Conservation (phyloP, 805 yeast genomes). For the Candida pini region DNA sequence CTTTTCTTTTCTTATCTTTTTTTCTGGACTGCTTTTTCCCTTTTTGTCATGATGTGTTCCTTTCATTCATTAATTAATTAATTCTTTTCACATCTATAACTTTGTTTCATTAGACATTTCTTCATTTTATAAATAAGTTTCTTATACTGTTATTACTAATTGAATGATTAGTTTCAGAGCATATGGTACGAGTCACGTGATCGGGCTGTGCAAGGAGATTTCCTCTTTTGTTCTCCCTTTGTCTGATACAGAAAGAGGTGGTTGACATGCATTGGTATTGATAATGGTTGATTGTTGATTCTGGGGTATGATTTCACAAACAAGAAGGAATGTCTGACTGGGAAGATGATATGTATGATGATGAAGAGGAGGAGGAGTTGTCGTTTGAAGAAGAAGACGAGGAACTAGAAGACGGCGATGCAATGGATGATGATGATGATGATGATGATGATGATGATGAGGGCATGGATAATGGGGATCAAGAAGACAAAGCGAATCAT, state of each 20-base stretch:
- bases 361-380: slow-evolving; percentile 30
- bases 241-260: no score
- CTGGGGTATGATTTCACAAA: no score
- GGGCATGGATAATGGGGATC: no score
- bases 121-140: no score
- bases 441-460: slow-evolving; percentile 6
- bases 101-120: background rate
- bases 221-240: no score
- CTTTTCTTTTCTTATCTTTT: slow-evolving; percentile 1
- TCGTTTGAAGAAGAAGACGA: slow-evolving; percentile 28
- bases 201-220: no score
- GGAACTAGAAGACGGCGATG: slow-evolving; percentile 6
- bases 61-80: background rate
- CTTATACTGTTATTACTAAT: no score
- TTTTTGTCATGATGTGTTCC: background rate
- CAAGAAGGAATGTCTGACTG: slow-evolving; percentile 28
- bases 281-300: no score
- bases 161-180: no score
- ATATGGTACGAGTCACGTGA: no score
- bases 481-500: no score
- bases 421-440: slow-evolving; percentile 10
- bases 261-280: no score
- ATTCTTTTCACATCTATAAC: background rate
- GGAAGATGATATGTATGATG: slow-evolving; percentile 34
- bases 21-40: background rate